A percentile compares a stretch with the other conserved stretches of the same genome.
Evolutionary conservation across 495 filamentous ascomycete species (phyloP).

Genomic region (Penicillium tannophilum): DNA sequence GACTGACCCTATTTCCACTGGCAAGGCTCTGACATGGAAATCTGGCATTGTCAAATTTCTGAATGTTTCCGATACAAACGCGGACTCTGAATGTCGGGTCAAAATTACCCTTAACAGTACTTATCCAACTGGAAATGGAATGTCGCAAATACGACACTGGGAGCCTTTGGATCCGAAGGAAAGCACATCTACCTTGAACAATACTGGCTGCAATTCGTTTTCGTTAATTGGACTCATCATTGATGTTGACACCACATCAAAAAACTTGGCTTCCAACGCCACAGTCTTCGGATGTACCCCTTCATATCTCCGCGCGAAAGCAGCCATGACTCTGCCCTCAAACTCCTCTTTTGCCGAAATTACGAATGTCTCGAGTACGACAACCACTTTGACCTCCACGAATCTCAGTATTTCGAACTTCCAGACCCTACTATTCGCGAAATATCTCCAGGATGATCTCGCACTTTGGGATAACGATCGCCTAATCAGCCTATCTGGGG

Average conservation of each 20-base stretch:
- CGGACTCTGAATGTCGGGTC: conserved; percentile 9
- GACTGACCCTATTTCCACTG: not conserved
- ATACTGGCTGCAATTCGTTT: conserved; percentile 13
- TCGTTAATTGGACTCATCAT: conserved; percentile 17
- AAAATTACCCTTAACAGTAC: conserved; percentile 15
- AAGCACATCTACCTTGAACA: conserved; percentile 10
- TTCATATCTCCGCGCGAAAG: conserved; percentile 14
- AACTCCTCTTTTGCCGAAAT: not conserved
- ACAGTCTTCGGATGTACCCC: conserved; percentile 21
- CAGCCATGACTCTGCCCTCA: not conserved
- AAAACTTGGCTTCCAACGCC: conserved; percentile 10
- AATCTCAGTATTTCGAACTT: conserved; percentile 11
- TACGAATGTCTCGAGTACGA: not conserved
- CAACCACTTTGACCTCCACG: not conserved
- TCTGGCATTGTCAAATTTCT: not conserved
- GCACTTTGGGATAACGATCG: not conserved
- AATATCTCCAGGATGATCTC: not conserved
- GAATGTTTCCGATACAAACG: not conserved
- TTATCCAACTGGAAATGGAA: not conserved
- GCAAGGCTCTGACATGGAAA: not conserved
- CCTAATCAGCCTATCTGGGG: not conserved
- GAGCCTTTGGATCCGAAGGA: conserved; percentile 14
- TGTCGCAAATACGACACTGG: conserved; percentile 23
- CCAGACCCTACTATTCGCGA: conserved; percentile 6
- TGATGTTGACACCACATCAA: conserved; percentile 8